phyloP scores from a whole-genome alignment of 169 alveolate species.

The Cryptosporidium meleagridis region DNA sequence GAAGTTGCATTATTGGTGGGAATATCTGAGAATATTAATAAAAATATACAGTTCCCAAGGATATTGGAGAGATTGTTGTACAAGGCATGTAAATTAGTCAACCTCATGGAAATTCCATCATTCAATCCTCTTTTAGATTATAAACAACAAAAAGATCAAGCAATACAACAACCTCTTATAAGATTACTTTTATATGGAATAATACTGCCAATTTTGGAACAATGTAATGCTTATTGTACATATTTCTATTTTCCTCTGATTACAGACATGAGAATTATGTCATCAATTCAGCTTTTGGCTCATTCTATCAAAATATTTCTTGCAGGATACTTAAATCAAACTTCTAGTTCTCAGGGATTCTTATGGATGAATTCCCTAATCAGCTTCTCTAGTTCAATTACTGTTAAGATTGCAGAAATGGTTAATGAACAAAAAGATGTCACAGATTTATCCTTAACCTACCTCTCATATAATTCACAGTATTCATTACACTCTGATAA shows the following conservation, averaged over 20 bases:
- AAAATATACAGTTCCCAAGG: constrained; percentile 22
- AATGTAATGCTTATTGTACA: constrained; percentile 52
- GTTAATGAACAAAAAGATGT: constrained; percentile 39
- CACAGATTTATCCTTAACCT: constrained; percentile 29
- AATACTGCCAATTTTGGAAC: constrained; percentile 33
- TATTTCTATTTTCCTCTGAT: constrained; percentile 38
- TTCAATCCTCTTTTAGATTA: constrained; percentile 37
- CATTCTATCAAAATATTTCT: constrained; percentile 25
- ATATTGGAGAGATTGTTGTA: constrained; percentile 31
- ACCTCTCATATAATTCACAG: constrained; percentile 42
- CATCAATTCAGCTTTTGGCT: constrained; percentile 28
- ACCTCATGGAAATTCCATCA: constrained; percentile 15
- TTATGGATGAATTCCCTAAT: constrained; percentile 26
- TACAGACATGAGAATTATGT: constrained; percentile 20
- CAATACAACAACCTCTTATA: constrained; percentile 39
- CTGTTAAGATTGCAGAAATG: constrained; percentile 24
- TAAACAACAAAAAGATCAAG: constrained; percentile 30
- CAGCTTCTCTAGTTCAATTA: background rate
- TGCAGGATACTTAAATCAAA: constrained; percentile 4
- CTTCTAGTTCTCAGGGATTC: constrained; percentile 12
- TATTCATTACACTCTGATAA: constrained; percentile 33
- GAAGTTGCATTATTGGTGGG: constrained; percentile 38
- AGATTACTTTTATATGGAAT: constrained; percentile 33
- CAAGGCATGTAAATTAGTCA: constrained; percentile 35
- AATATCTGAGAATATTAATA: constrained; percentile 36